phyloP scores from a whole-genome alignment of 805 yeast genomes.

The Metahyphopichia silvanorum region DNA sequence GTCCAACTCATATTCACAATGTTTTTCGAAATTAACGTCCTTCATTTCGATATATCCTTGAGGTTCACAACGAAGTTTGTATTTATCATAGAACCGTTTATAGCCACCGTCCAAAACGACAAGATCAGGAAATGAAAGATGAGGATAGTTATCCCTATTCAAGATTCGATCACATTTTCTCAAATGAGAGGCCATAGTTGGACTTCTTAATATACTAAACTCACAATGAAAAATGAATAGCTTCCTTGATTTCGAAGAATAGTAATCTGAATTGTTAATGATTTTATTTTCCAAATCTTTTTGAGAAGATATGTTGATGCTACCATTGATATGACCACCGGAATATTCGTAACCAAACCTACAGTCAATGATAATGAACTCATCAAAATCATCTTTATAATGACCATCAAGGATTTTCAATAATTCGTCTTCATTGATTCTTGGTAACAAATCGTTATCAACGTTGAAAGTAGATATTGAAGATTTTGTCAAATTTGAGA shows the following conservation, averaged over 20 bases:
- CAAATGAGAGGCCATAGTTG: constrained; percentile 82
- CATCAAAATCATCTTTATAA: constrained; percentile 48
- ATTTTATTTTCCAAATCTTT: constrained; percentile 62
- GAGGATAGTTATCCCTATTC: constrained; percentile 76
- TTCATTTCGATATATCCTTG: constrained; percentile 86
- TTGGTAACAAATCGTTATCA: constrained; percentile 60
- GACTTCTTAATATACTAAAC: constrained; percentile 91
- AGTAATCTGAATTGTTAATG: constrained; percentile 18
- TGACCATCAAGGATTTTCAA: constrained; percentile 56
- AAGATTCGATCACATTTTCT: constrained; percentile 77
- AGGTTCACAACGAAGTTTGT: constrained; percentile 62
- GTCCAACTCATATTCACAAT: constrained; percentile 46
- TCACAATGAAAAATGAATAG: constrained; percentile 91
- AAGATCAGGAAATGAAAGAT: constrained; percentile 82
- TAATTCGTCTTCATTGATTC: constrained; percentile 60
- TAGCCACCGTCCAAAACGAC: constrained; percentile 91
- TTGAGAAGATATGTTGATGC: constrained; percentile 72
- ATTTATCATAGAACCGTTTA: constrained; percentile 64
- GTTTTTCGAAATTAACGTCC: constrained; percentile 27
- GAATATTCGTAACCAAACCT: constrained; percentile 87
- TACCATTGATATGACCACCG: constrained; percentile 90
- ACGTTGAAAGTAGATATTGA: constrained; percentile 26
- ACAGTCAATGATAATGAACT: constrained; percentile 71
- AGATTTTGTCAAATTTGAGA: constrained; percentile 28
- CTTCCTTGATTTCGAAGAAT: constrained; percentile 23